Evolutionary conservation across 2,329 filamentous ascomycete genomes (phyloP).

Genomic region (Aspergillus puulaauensis): DNA sequence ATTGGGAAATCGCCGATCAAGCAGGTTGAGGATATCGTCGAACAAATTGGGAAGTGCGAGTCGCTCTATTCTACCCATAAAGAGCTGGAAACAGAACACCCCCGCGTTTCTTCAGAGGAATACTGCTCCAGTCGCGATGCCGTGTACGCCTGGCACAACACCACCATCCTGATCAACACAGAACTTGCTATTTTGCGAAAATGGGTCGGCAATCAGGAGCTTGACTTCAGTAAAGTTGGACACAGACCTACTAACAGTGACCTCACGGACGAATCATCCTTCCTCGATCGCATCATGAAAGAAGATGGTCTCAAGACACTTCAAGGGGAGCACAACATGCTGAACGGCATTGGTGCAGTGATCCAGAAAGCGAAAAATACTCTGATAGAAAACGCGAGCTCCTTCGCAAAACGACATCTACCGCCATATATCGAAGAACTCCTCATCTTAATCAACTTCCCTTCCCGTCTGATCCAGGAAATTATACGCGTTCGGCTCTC

Average conservation of each 20-base stretch:
- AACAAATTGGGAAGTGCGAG: conserved; percentile 87
- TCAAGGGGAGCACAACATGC: conserved; percentile 78
- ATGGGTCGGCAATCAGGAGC: conserved; percentile 94
- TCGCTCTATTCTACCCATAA: conserved; percentile 78
- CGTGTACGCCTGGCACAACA: conserved; percentile 95
- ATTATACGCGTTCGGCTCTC: conserved; percentile 89
- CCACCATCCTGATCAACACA: conserved; percentile 91
- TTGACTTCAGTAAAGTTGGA: conserved; percentile 81
- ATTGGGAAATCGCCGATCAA: conserved; percentile 83
- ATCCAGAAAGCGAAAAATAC: conserved; percentile 93
- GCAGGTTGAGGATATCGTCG: conserved; percentile 86
- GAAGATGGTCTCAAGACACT: conserved; percentile 92
- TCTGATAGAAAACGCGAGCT: conserved; percentile 78
- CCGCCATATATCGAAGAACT: conserved; percentile 97
- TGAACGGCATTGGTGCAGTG: conserved; percentile 77
- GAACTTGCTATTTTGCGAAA: conserved; percentile 87
- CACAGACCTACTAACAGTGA: conserved; percentile 68
- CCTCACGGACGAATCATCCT: conserved; percentile 85
- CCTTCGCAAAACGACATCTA: conserved; percentile 84
- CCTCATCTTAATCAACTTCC: conserved; percentile 94
- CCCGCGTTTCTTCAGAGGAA: conserved; percentile 70
- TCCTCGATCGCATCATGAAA: conserved; percentile 91
- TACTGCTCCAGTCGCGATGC: conserved; percentile 84
- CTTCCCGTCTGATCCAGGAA: conserved; percentile 90
- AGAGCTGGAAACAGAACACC: conserved; percentile 72